Percentiles rank a stretch among this genome's conserved stretches.
Evolutionary conservation across 2,329 filamentous ascomycete genomes (phyloP).

Genomic region (Chrysosporium queenslandicum): DNA sequence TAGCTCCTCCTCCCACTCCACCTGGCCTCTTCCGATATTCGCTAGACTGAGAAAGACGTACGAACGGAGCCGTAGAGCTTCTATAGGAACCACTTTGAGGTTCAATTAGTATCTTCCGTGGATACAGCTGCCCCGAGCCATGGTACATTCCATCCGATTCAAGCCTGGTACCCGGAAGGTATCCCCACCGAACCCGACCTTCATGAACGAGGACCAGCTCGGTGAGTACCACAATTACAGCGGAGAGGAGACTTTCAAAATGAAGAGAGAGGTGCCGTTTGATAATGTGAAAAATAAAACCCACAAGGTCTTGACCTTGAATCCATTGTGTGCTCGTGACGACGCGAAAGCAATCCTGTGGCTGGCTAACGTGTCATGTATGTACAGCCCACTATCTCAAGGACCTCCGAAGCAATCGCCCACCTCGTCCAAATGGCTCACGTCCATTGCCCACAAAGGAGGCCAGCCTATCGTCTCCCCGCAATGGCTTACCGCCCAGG

Average conservation of each 20-base stretch:
- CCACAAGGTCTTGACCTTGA: background rate
- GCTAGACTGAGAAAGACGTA: background rate
- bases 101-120: background rate
- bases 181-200: slow-evolving; percentile 38
- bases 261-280: background rate
- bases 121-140: slow-evolving; percentile 14
- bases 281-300: background rate
- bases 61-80: no score
- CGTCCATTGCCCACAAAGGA: slow-evolving; percentile 48
- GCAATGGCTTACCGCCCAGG: slow-evolving; percentile 30
- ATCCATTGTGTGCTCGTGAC: background rate
- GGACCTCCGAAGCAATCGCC: slow-evolving; percentile 49
- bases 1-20: no score
- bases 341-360: slow-evolving; percentile 6
- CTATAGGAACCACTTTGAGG: slow-evolving; percentile 5
- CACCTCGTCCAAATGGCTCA: slow-evolving; percentile 50
- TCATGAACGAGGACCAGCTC: slow-evolving; percentile 40
- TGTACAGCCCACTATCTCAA: slow-evolving; percentile 48
- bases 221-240: slow-evolving; percentile 31
- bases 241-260: background rate
- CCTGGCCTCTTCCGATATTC: no score
- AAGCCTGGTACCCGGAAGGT: slow-evolving; percentile 35
- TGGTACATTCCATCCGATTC: slow-evolving; percentile 34
- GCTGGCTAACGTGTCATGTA: slow-evolving; percentile 17
- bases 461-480: slow-evolving; percentile 21